Conservation (phyloP, 257 asterid genomes). For the Solanum gandarillasii region DNA sequence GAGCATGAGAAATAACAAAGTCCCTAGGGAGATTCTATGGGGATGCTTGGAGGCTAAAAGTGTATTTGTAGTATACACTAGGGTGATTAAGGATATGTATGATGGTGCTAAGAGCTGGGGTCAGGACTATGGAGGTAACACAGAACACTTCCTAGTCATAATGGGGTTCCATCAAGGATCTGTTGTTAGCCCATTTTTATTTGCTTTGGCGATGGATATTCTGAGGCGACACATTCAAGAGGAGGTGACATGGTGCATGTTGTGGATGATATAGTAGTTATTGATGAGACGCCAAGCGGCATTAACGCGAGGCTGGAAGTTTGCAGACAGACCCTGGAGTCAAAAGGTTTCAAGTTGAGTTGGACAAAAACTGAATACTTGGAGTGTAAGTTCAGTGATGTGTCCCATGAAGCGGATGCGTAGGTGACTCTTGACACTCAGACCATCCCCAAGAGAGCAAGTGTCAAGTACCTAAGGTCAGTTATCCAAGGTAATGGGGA, state of each 20-base stretch:
- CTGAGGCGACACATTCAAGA: neutral
- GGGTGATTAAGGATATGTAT: neutral
- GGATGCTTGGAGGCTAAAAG: neutral
- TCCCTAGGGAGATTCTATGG: neutral
- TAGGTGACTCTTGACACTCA: neutral
- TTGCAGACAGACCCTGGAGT: neutral
- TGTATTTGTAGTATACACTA: neutral
- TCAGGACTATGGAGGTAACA: neutral
- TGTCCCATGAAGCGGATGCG: neutral
- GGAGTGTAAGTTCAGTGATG: neutral
- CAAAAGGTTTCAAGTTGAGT: neutral
- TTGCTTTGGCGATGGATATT: neutral
- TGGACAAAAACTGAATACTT: neutral
- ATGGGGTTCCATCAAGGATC: neutral
- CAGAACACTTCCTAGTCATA: neutral
- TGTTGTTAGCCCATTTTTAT: neutral
- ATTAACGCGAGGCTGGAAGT: neutral
- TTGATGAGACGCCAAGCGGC: neutral
- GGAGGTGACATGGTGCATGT: neutral
- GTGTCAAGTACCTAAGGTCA: neutral
- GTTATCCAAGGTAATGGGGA: neutral
- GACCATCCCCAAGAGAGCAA: neutral
- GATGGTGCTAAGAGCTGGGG: neutral
- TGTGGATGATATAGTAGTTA: neutral
- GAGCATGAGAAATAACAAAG: neutral